These are phyloP conservation scores for Ophiostoma himal-ulmi DNA, from an alignment of 2,329 filamentous ascomycete genomes.

Conservation along the genomic window DNA sequence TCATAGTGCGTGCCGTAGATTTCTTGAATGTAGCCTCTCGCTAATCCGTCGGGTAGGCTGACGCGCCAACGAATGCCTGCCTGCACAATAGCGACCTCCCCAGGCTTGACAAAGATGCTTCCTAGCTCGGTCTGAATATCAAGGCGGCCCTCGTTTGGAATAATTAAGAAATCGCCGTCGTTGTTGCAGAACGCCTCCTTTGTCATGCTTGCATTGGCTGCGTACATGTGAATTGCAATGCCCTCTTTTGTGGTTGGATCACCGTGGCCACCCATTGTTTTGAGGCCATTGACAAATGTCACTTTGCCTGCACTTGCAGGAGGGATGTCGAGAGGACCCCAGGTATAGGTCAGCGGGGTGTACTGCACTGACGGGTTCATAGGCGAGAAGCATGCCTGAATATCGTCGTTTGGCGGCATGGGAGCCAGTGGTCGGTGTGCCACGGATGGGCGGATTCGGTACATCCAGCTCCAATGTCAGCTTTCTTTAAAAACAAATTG, in stretches of 20 bases:
- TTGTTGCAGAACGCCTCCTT: constrained; percentile 48
- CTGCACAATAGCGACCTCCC: constrained; percentile 62
- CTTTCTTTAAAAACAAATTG: constrained; percentile 22
- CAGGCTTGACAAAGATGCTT: constrained; percentile 50
- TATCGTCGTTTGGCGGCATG: constrained; percentile 25
- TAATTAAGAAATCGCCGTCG: constrained; percentile 62
- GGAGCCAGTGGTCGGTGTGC: constrained; percentile 15
- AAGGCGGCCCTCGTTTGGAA: constrained; percentile 58
- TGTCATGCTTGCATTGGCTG: constrained; percentile 43
- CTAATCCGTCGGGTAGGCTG: constrained; percentile 38
- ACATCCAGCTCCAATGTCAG: constrained; percentile 15
- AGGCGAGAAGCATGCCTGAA: constrained; percentile 42
- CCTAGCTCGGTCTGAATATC: constrained; percentile 66
- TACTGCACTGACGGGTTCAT: constrained; percentile 35
- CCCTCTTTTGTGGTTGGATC: constrained; percentile 46
- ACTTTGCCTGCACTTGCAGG: constrained; percentile 26
- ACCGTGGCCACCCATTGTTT: constrained; percentile 45
- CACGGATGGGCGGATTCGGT: constrained; percentile 20
- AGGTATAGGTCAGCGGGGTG: constrained; percentile 41
- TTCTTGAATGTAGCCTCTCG: constrained; percentile 58
- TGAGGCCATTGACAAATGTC: constrained; percentile 44
- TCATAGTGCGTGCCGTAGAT: constrained; percentile 59
- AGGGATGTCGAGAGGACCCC: constrained; percentile 41
- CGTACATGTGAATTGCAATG: constrained; percentile 45
- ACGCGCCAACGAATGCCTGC: constrained; percentile 60